Evolutionary conservation across 2,329 filamentous ascomycete species (phyloP).

Genomic region (Calonectria leucothoes): DNA sequence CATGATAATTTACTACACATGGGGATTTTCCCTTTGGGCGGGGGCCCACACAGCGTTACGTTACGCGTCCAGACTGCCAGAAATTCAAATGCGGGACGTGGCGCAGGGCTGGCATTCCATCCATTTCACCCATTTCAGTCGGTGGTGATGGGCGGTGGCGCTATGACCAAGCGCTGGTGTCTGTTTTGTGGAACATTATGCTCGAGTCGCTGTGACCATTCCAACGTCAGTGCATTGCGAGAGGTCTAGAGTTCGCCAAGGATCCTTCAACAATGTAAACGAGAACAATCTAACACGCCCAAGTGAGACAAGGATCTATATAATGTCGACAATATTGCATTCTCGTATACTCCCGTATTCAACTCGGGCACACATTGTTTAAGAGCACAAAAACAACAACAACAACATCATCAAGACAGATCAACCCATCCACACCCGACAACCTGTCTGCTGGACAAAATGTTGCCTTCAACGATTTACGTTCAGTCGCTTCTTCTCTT

Average conservation of each 20-base stretch:
- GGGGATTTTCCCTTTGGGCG: not conserved
- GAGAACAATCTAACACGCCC: not conserved
- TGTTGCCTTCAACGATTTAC: conserved; percentile 30
- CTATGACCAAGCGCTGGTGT: not conserved
- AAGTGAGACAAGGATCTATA: not conserved
- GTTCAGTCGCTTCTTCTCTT: conserved; percentile 18
- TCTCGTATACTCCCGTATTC: not conserved
- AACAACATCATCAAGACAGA: not conserved
- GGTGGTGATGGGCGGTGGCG: not conserved
- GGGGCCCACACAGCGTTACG: not conserved
- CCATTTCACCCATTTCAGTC: not conserved
- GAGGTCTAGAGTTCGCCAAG: not conserved
- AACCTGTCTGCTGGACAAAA: conserved; percentile 5
- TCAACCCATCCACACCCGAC: not conserved
- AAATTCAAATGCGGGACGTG: not conserved
- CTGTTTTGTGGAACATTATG: not conserved
- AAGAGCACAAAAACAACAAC: not conserved
- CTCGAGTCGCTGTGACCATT: not conserved
- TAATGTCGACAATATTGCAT: not conserved
- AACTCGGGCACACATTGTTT: not conserved
- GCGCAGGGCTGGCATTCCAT: not conserved
- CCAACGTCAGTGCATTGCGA: not conserved
- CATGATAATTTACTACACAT: not conserved
- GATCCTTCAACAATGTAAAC: not conserved
- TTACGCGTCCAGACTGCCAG: not conserved